These are phyloP conservation scores for Psidium friedrichsthalianum DNA, from an alignment of 345 rosid genomes.

Conservation along the genomic window DNA sequence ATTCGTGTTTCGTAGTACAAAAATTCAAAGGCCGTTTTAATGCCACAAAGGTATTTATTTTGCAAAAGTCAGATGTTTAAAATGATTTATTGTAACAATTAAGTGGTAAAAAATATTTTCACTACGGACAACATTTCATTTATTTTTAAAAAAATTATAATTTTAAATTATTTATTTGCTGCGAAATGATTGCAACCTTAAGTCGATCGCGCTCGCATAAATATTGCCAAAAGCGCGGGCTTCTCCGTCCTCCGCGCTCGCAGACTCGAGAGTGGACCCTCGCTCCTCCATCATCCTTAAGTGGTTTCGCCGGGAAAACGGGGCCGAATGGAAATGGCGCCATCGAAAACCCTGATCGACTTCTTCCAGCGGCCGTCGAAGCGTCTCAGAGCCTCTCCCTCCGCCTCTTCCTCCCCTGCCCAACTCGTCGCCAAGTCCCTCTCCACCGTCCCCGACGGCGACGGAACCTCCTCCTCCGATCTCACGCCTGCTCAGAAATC, in stretches of 20 bases:
- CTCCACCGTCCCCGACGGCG: background rate
- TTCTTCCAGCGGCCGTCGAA: conserved; percentile 54
- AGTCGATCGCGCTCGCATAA: background rate
- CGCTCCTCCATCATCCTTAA: background rate
- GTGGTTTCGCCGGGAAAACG: background rate
- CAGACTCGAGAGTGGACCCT: background rate
- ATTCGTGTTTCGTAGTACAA: no score
- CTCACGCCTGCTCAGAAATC: conserved; percentile 42
- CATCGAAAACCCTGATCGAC: conserved; percentile 47
- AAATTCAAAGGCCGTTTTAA: no score
- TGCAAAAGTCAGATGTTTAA: no score
- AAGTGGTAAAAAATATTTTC: no score
- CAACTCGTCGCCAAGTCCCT: background rate
- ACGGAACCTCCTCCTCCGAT: conserved; percentile 3
- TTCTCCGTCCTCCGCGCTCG: background rate
- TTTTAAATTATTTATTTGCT: no score
- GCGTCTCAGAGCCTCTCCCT: conserved; percentile 41
- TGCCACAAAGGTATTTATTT: no score
- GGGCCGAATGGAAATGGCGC: background rate
- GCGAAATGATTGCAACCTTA: no score
- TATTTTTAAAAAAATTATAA: no score
- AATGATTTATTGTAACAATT: no score
- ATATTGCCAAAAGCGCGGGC: background rate
- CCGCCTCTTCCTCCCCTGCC: conserved; percentile 5
- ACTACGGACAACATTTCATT: no score